Conservation (phyloP, 176 grass and related monocot genomes). For the Ensete ventricosum region DNA sequence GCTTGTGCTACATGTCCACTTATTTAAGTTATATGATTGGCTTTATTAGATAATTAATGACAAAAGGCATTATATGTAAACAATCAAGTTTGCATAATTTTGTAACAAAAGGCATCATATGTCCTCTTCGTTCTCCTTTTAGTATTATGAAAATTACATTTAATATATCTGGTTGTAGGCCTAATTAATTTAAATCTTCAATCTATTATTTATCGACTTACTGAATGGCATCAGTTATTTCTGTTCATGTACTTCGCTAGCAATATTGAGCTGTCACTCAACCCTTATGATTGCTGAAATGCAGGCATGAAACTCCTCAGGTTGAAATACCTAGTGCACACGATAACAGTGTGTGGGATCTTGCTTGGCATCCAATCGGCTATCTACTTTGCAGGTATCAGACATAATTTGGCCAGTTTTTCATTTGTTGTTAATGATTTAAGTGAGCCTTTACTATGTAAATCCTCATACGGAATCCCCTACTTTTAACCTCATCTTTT, state of each 20-base stretch:
- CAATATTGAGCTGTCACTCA: background rate
- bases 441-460: background rate
- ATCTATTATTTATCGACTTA: too few relatives aligned
- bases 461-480: background rate
- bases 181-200: too few relatives aligned
- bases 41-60: background rate
- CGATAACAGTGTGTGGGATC: conserved; percentile 95
- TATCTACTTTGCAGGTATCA: conserved; percentile 96
- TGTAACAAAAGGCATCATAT: too few relatives aligned
- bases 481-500: too few relatives aligned
- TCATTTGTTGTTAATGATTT: background rate
- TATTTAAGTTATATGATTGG: background rate
- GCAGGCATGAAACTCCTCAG: conserved; percentile 91
- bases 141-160: too few relatives aligned
- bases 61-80: background rate
- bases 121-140: too few relatives aligned
- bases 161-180: too few relatives aligned
- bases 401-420: background rate
- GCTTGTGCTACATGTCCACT: background rate
- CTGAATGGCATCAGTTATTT: background rate
- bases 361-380: conserved; percentile 99
- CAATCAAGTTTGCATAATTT: too few relatives aligned
- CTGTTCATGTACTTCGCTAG: background rate
- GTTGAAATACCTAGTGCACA: conserved; percentile 85
- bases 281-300: conserved; percentile 23